Conservation (phyloP, 1,284 basidiomycete species). For the Trametes versicolor region DNA sequence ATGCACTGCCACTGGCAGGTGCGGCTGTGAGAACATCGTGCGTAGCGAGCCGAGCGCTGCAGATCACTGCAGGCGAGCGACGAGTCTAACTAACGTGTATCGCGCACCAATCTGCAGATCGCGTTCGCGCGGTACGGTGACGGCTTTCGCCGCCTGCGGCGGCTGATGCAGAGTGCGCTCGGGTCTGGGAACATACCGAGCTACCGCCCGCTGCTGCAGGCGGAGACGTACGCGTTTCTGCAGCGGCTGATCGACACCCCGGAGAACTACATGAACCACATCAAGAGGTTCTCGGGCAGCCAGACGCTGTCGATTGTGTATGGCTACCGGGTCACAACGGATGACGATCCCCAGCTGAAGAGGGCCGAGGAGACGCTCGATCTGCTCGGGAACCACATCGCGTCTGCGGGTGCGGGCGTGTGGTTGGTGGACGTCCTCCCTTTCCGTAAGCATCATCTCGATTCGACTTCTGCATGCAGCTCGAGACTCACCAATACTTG, state of each 20-base stretch:
- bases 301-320: slow-evolving; percentile 11
- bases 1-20: slow-evolving; percentile 1
- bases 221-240: slow-evolving; percentile 20
- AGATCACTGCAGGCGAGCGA: not conserved
- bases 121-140: slow-evolving; percentile 7
- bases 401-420: slow-evolving; percentile 3
- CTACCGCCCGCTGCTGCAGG: slow-evolving; percentile 8
- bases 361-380: slow-evolving; percentile 66
- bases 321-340: slow-evolving; percentile 5
- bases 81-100: not conserved
- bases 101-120: not conserved
- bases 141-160: slow-evolving; percentile 1
- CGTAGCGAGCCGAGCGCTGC: not conserved
- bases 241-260: slow-evolving; percentile 18
- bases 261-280: slow-evolving; percentile 22
- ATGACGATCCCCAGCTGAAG: slow-evolving; percentile 41
- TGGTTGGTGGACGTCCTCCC: slow-evolving; percentile 52
- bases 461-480: not conserved
- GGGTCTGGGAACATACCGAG: slow-evolving; percentile 12
- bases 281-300: slow-evolving; percentile 3
- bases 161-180: slow-evolving; percentile 24
- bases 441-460: slow-evolving; percentile 15
- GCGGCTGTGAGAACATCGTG: slow-evolving; percentile 11
- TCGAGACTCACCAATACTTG: slow-evolving; percentile 1
- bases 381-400: slow-evolving; percentile 70